Conservation (phyloP, 2,329 filamentous ascomycete genomes). For the Phialocephala sp. region DNA sequence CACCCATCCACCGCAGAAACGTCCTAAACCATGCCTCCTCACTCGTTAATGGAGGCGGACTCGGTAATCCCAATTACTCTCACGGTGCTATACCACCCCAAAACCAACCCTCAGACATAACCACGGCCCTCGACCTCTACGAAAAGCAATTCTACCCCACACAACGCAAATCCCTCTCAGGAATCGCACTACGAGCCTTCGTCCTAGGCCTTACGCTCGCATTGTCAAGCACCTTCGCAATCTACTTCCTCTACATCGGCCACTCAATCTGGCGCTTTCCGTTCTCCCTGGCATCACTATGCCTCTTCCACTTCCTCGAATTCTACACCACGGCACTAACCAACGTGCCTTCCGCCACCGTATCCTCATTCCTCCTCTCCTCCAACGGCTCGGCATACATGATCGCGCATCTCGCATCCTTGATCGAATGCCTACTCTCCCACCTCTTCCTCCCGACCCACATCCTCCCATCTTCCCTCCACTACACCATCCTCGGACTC, state of each 20-base stretch:
- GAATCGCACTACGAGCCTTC: conserved; percentile 46
- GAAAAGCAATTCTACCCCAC: conserved; percentile 39
- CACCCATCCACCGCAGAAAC: conserved; percentile 8
- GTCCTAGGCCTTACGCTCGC: conserved; percentile 40
- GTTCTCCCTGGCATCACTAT: conserved; percentile 72
- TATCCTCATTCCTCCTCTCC: conserved; percentile 81
- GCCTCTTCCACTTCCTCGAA: conserved; percentile 93
- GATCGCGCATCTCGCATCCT: conserved; percentile 77
- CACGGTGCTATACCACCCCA: conserved; percentile 1
- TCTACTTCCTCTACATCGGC: conserved; percentile 32
- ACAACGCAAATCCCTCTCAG: conserved; percentile 44
- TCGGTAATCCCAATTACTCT: conserved; percentile 15
- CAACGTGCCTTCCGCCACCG: conserved; percentile 75
- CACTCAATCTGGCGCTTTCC: conserved; percentile 61
- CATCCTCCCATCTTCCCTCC: conserved; percentile 37
- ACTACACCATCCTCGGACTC: conserved; percentile 49
- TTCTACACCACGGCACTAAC: conserved; percentile 88
- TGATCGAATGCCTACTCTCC: conserved; percentile 73
- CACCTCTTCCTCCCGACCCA: conserved; percentile 57
- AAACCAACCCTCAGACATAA: conserved; percentile 29
- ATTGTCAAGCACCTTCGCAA: conserved; percentile 31
- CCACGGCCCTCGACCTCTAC: conserved; percentile 33
- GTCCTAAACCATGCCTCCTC: conserved; percentile 20
- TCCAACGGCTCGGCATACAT: conserved; percentile 86
- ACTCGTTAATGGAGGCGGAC: conserved; percentile 22